These are phyloP conservation scores for Trichosporon sp. DNA, from an alignment of 1,284 basidiomycete species.

Conservation along the genomic window DNA sequence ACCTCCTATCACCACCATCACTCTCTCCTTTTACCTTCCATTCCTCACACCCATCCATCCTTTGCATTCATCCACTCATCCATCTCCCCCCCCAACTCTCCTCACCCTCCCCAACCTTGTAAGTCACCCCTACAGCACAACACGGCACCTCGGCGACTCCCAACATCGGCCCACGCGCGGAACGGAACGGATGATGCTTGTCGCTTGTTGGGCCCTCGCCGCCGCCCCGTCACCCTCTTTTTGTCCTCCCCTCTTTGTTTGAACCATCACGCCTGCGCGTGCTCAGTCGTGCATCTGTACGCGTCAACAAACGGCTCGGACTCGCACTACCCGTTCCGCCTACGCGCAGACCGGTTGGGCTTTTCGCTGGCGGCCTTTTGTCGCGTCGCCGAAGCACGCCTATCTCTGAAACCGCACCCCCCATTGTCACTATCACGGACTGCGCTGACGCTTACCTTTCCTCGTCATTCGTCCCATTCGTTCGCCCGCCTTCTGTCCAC, in stretches of 20 bases:
- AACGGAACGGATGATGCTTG: slow-evolving; percentile 19
- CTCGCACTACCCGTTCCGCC: background rate
- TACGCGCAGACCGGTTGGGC: background rate
- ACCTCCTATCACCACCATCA: slow-evolving; percentile 13
- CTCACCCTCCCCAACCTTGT: slow-evolving; percentile 21
- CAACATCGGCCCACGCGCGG: slow-evolving; percentile 17
- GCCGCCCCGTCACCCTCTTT: slow-evolving; percentile 17
- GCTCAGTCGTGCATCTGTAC: background rate
- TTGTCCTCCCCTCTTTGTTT: slow-evolving; percentile 11
- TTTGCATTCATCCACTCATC: slow-evolving; percentile 26
- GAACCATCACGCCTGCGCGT: slow-evolving; percentile 5
- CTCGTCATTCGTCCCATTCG: slow-evolving; percentile 6
- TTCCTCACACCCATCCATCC: slow-evolving; percentile 21
- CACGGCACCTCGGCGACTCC: background rate
- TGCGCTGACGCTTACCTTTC: slow-evolving; percentile 14
- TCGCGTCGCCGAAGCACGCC: slow-evolving; percentile 15
- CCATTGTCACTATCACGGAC: slow-evolving; percentile 18
- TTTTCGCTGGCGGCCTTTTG: slow-evolving; percentile 1
- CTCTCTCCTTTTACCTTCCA: slow-evolving; percentile 22
- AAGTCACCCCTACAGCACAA: slow-evolving; percentile 28
- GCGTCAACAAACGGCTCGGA: background rate
- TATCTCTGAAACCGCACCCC: slow-evolving; percentile 1
- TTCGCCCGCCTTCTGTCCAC: slow-evolving; percentile 13
- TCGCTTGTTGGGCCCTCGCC: slow-evolving; percentile 2
- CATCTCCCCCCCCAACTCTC: slow-evolving; percentile 24